These are phyloP conservation scores for Gaeumannomyces tritici DNA, from an alignment of 2,329 filamentous ascomycete species.

Conservation along the genomic window DNA sequence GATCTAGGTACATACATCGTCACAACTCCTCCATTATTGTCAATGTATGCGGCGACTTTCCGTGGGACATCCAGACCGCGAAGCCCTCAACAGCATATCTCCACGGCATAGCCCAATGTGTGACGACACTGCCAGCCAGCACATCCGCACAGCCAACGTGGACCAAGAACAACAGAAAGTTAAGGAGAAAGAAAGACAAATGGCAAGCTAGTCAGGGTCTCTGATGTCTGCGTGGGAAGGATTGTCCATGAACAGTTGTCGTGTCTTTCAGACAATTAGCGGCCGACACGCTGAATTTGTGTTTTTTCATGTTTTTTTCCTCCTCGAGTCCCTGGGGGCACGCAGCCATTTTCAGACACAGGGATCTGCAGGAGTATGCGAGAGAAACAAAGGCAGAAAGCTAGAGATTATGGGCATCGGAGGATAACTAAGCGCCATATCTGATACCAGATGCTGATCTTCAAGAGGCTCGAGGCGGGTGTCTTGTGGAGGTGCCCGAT, in stretches of 20 bases:
- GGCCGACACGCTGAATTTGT: background rate
- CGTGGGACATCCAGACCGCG: background rate
- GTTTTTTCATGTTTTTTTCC: background rate
- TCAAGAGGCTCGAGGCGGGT: background rate
- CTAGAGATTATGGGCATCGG: background rate
- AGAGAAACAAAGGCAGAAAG: background rate
- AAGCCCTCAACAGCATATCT: background rate
- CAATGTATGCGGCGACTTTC: background rate
- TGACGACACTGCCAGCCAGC: background rate
- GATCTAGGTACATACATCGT: background rate
- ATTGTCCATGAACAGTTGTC: background rate
- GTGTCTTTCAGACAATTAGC: background rate
- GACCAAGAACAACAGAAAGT: background rate
- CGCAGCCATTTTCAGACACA: background rate
- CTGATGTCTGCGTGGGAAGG: background rate
- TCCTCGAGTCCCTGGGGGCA: background rate
- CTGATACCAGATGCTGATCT: background rate
- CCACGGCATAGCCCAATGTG: slow-evolving; percentile 3
- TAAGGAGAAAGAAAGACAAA: background rate
- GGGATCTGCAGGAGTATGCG: background rate
- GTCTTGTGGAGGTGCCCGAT: background rate
- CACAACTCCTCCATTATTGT: background rate
- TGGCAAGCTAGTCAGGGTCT: background rate
- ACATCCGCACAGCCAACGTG: slow-evolving; percentile 2
- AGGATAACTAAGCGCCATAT: background rate